These are phyloP conservation scores for Trypanosoma cruzi DNA, from an alignment of 208 protist species.

Conservation along the genomic window DNA sequence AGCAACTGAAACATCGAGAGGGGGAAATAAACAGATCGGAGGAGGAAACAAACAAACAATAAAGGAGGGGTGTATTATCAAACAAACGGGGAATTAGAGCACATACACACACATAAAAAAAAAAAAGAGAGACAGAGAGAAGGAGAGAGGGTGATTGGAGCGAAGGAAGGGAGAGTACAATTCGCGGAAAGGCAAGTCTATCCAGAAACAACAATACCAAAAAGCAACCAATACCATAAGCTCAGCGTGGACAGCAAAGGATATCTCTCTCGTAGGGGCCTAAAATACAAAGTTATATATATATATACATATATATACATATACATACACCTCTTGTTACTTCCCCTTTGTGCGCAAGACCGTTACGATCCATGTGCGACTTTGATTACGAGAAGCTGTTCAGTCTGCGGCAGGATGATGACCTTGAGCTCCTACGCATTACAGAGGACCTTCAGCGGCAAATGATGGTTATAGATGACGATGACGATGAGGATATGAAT, in stretches of 20 bases:
- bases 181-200: neutral
- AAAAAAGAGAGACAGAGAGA: neutral
- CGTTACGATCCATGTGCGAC: slow-evolving; percentile 12
- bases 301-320: slow-evolving; percentile 2
- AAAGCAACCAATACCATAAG: too few relatives aligned
- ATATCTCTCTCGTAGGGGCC: too few relatives aligned
- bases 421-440: slow-evolving; percentile 4
- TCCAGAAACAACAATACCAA: neutral
- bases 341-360: neutral
- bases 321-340: neutral
- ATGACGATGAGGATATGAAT: slow-evolving; percentile 16
- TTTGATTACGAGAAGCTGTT: slow-evolving; percentile 27
- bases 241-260: too few relatives aligned
- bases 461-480: slow-evolving; percentile 13
- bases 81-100: too few relatives aligned
- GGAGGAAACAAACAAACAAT: slow-evolving; percentile 3
- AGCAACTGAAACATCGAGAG: neutral
- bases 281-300: too few relatives aligned
- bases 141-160: neutral
- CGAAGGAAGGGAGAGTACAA: neutral
- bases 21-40: neutral
- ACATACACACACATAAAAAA: neutral
- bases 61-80: neutral
- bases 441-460: slow-evolving; percentile 15
- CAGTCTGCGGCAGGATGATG: neutral